Percentiles rank a stretch among this genome's conserved stretches.
Evolutionary conservation across 257 asterid genomes (phyloP).

Genomic region (Przewalskia tangutica): DNA sequence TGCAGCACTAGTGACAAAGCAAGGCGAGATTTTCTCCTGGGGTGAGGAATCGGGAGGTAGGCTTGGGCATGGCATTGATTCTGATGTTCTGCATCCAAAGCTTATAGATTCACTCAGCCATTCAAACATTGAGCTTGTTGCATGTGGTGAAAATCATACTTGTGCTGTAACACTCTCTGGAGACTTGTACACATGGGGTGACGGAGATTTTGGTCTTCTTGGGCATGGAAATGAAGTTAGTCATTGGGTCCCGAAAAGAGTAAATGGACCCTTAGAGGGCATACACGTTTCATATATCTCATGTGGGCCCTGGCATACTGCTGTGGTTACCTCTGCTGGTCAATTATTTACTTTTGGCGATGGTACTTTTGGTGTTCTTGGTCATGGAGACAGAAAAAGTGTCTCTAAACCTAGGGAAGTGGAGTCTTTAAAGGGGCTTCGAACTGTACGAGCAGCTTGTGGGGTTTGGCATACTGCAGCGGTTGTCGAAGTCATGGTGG

Average conservation of each 20-base stretch:
- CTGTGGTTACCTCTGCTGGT: conserved; percentile 89
- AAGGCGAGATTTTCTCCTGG: conserved; percentile 90
- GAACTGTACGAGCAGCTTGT: conserved; percentile 80
- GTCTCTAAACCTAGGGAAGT: conserved; percentile 75
- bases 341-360: conserved; percentile 87
- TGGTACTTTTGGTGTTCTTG: conserved; percentile 95
- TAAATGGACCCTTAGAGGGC: conserved; percentile 75
- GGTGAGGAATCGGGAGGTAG: conserved; percentile 93
- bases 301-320: conserved; percentile 97
- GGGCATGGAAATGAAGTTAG: conserved; percentile 93
- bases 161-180: conserved; percentile 94
- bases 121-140: conserved; percentile 71
- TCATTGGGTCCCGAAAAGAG: conserved; percentile 88
- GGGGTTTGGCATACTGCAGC: conserved; percentile 99
- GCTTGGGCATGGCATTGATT: conserved; percentile 93
- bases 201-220: conserved; percentile 77
- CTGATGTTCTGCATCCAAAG: conserved; percentile 76
- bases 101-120: conserved; percentile 67
- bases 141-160: conserved; percentile 87
- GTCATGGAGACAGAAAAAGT: conserved; percentile 77
- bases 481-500: conserved; percentile 88
- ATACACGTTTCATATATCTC: conserved; percentile 73
- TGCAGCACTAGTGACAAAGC: conserved; percentile 77
- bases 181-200: conserved; percentile 91
- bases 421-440: conserved; percentile 82